These are phyloP conservation scores for Coniella vitis DNA, from an alignment of 2,329 filamentous ascomycete species.

Conservation along the genomic window DNA sequence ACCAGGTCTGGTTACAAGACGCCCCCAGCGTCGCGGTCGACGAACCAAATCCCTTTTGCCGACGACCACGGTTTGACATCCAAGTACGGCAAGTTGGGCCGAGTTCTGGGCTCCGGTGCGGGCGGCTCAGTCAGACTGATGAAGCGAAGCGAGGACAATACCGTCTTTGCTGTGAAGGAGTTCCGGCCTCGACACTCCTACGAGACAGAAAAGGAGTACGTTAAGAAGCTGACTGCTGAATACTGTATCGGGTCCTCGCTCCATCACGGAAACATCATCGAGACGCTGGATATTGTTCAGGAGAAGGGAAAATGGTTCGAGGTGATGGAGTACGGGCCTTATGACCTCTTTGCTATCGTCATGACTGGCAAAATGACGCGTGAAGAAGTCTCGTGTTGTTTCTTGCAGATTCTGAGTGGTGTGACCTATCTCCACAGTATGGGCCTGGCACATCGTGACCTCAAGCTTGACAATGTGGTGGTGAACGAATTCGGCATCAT, in stretches of 20 bases:
- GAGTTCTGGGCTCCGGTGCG: slow-evolving; percentile 86
- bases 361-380: slow-evolving; percentile 98
- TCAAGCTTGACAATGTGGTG: slow-evolving; percentile 97
- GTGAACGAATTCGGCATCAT: slow-evolving; percentile 95
- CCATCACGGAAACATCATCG: slow-evolving; percentile 96
- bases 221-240: slow-evolving; percentile 96
- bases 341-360: slow-evolving; percentile 91
- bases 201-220: slow-evolving; percentile 91
- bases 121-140: slow-evolving; percentile 91
- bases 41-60: slow-evolving; percentile 73
- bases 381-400: slow-evolving; percentile 84
- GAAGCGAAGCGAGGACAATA: slow-evolving; percentile 86
- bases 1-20: slow-evolving; percentile 43
- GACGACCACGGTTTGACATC: slow-evolving; percentile 87
- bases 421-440: slow-evolving; percentile 93
- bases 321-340: slow-evolving; percentile 98
- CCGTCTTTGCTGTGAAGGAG: slow-evolving; percentile 96
- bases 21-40: slow-evolving; percentile 38
- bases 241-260: slow-evolving; percentile 97
- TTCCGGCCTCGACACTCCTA: slow-evolving; percentile 88
- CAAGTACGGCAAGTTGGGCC: slow-evolving; percentile 94
- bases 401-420: slow-evolving; percentile 89
- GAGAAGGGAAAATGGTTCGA: slow-evolving; percentile 95
- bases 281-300: slow-evolving; percentile 92
- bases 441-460: slow-evolving; percentile 86